Percentiles rank a stretch among this genome's conserved stretches.
phyloP scores from a whole-genome alignment of 768 basidiomycete genomes.

The Strobilomyces dryophilus region DNA sequence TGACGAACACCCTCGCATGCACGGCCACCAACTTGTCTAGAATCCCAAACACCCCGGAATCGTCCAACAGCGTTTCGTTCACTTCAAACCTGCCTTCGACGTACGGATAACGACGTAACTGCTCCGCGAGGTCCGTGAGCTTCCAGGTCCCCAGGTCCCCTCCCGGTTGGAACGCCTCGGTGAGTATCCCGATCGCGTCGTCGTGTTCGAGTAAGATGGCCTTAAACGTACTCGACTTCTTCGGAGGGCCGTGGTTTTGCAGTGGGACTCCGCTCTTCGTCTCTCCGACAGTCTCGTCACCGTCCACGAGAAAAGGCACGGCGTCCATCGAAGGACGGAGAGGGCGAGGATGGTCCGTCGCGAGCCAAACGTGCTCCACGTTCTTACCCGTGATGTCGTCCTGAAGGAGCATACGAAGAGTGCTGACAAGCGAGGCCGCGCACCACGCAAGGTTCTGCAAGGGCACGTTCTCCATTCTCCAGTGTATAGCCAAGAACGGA shows the following conservation, averaged over 20 bases:
- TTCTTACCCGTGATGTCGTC: slow-evolving; percentile 23
- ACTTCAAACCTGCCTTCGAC: slow-evolving; percentile 20
- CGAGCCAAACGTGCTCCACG: slow-evolving; percentile 48
- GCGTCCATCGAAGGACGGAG: background rate
- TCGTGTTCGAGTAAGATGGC: slow-evolving; percentile 39
- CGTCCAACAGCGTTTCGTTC: slow-evolving; percentile 35
- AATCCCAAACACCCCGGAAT: slow-evolving; percentile 50
- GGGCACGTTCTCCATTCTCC: slow-evolving; percentile 52
- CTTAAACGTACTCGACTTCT: slow-evolving; percentile 47
- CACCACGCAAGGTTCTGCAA: slow-evolving; percentile 42
- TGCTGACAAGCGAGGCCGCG: slow-evolving; percentile 45
- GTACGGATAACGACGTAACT: slow-evolving; percentile 23
- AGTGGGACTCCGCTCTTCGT: background rate
- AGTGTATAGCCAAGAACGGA: slow-evolving; percentile 51
- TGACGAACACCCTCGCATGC: slow-evolving; percentile 46
- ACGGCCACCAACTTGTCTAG: slow-evolving; percentile 54
- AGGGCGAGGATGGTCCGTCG: slow-evolving; percentile 46
- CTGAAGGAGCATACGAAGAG: slow-evolving; percentile 35
- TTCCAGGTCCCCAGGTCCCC: slow-evolving; percentile 39
- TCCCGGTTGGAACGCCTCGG: slow-evolving; percentile 38
- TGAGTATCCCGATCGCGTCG: slow-evolving; percentile 42
- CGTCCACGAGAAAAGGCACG: slow-evolving; percentile 16
- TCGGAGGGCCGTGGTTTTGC: background rate
- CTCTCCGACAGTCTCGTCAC: background rate
- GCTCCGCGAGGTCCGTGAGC: slow-evolving; percentile 42